These are phyloP conservation scores for Tuber borchii DNA, from an alignment of 495 filamentous ascomycete species.

Conservation along the genomic window DNA sequence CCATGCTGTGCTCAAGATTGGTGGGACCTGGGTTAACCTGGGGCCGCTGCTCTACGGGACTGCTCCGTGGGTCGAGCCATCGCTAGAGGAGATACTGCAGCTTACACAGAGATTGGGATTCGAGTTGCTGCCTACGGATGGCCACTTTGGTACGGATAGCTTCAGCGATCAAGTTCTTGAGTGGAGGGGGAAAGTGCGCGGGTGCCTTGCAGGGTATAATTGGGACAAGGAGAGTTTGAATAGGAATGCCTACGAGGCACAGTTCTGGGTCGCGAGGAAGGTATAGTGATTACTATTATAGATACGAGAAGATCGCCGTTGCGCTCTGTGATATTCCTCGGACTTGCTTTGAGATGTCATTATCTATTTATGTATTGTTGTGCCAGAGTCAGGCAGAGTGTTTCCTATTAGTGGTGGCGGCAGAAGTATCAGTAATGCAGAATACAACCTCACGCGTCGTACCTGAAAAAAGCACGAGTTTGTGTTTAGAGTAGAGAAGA, in stretches of 20 bases:
- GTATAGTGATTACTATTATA: neutral
- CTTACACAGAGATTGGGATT: constrained; percentile 75
- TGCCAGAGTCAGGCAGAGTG: neutral
- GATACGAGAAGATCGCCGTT: neutral
- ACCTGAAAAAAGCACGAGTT: neutral
- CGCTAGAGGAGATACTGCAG: constrained; percentile 74
- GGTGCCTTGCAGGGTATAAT: constrained; percentile 67
- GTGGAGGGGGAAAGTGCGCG: constrained; percentile 47
- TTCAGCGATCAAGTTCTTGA: constrained; percentile 44
- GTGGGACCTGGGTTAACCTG: constrained; percentile 80
- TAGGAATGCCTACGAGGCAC: constrained; percentile 67
- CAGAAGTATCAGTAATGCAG: too few relatives aligned
- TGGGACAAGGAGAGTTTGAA: constrained; percentile 78
- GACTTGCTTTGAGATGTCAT: neutral
- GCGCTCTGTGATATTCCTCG: neutral
- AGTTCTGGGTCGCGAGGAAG: constrained; percentile 81
- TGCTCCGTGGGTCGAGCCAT: constrained; percentile 60
- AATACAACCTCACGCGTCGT: neutral
- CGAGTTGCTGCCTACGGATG: constrained; percentile 51
- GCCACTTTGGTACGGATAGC: constrained; percentile 36
- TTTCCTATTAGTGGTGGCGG: neutral
- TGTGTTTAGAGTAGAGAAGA: neutral
- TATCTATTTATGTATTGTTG: neutral
- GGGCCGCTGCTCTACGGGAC: constrained; percentile 70
- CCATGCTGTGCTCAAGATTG: constrained; percentile 64